Conservation (phyloP, 2,329 filamentous ascomycete species). For the Scedosporium dehoogii region DNA sequence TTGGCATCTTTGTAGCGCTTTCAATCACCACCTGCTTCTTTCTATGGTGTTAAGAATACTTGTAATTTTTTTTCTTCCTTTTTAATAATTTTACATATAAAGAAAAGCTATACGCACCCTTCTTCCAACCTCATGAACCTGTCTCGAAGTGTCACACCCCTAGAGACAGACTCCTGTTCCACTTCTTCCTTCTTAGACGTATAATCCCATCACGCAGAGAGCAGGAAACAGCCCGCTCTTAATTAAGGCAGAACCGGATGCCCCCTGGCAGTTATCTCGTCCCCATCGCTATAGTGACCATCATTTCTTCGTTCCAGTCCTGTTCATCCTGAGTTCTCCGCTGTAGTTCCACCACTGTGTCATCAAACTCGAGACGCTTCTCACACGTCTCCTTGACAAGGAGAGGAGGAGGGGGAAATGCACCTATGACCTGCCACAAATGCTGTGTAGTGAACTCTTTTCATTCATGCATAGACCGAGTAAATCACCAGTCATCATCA, state of each 20-base stretch:
- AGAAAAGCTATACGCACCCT: conserved; percentile 4
- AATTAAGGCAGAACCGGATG: not conserved
- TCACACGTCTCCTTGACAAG: not conserved
- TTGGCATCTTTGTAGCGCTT: no score
- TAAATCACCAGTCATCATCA: conserved; percentile 59
- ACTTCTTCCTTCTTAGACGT: no score
- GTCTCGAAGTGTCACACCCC: not conserved
- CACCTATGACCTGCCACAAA: not conserved
- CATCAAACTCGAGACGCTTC: not conserved
- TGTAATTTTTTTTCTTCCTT: conserved; percentile 8
- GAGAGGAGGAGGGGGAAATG: not conserved
- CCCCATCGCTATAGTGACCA: not conserved
- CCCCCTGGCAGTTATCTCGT: not conserved
- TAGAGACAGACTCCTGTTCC: no score
- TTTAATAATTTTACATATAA: not conserved
- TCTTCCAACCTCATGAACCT: not conserved
- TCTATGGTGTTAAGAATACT: not conserved
- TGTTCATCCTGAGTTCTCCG: not conserved
- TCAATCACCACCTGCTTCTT: not conserved
- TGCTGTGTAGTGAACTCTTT: not conserved
- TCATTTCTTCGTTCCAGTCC: not conserved
- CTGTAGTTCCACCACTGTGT: not conserved
- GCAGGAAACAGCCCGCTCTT: no score
- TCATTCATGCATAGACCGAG: not conserved
- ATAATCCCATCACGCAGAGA: no score